A percentile compares a stretch with the other conserved stretches of the same genome.
These are phyloP conservation scores for Reticulascus tulasneorum DNA, from an alignment of 2,329 filamentous ascomycete genomes.

Conservation along the genomic window DNA sequence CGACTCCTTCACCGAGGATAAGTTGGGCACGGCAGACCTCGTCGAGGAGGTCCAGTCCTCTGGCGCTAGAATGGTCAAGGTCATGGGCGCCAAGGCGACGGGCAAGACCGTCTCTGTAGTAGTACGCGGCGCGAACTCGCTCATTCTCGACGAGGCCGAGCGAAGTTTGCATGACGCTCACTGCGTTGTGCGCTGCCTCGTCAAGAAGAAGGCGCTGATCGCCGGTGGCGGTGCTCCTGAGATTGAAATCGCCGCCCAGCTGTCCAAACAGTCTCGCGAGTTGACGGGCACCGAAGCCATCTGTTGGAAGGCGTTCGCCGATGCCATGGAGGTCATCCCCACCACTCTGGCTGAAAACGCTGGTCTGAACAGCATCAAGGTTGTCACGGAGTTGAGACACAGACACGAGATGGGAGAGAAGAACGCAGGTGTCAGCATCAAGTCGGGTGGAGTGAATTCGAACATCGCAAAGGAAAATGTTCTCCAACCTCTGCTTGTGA, in stretches of 20 bases:
- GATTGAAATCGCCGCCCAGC: slow-evolving; percentile 87
- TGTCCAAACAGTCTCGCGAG: slow-evolving; percentile 76
- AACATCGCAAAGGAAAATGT: slow-evolving; percentile 98
- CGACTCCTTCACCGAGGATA: slow-evolving; percentile 98
- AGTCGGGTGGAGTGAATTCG: slow-evolving; percentile 92
- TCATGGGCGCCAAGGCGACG: slow-evolving; percentile 81
- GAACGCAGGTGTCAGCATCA: slow-evolving; percentile 97
- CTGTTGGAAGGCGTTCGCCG: slow-evolving; percentile 98
- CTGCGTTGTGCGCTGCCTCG: slow-evolving; percentile 92
- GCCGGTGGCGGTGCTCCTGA: slow-evolving; percentile 95
- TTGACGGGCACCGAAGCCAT: slow-evolving; percentile 91
- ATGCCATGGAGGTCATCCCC: slow-evolving; percentile 94
- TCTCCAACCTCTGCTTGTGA: slow-evolving; percentile 90
- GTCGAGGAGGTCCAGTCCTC: slow-evolving; percentile 87
- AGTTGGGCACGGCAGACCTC: slow-evolving; percentile 88
- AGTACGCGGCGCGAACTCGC: slow-evolving; percentile 85
- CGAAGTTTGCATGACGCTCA: slow-evolving; percentile 95
- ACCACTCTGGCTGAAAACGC: slow-evolving; percentile 97
- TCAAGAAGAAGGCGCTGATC: slow-evolving; percentile 99
- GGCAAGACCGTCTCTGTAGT: slow-evolving; percentile 92
- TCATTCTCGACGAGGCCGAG: slow-evolving; percentile 96
- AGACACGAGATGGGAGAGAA: slow-evolving; percentile 92
- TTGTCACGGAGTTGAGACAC: slow-evolving; percentile 92
- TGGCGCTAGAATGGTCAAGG: slow-evolving; percentile 89
- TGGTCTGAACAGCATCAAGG: slow-evolving; percentile 96